Percentiles rank a stretch among this genome's conserved stretches.
Evolutionary conservation across 2,329 filamentous ascomycete species (phyloP).

Genomic region (Colletotrichum eleusines): DNA sequence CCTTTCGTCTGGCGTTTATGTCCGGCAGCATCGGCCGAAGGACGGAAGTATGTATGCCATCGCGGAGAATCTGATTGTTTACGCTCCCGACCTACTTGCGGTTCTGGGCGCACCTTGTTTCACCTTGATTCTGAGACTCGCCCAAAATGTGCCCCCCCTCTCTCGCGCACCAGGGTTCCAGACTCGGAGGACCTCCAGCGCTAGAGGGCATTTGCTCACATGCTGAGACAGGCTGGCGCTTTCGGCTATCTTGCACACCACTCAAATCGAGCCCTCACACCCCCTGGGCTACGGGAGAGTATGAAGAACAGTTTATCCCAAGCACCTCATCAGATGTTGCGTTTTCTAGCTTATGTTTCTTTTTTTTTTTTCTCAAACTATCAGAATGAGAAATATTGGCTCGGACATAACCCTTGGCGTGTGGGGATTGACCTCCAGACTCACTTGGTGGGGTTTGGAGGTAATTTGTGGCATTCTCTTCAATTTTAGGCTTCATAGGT

Average conservation of each 20-base stretch:
- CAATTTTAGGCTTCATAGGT: neutral
- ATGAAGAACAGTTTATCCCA: neutral
- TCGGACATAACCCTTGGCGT: neutral
- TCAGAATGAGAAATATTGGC: neutral
- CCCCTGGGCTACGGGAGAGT: slow-evolving; percentile 3
- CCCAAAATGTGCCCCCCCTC: neutral
- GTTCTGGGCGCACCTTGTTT: slow-evolving; percentile 26
- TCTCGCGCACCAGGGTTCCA: neutral
- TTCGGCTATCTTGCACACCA: neutral
- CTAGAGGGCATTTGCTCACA: neutral
- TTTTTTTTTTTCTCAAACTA: neutral
- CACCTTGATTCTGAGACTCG: slow-evolving; percentile 37
- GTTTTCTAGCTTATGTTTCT: neutral
- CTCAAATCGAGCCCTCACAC: slow-evolving; percentile 16
- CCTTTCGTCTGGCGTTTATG: slow-evolving; percentile 24
- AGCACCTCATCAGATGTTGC: neutral
- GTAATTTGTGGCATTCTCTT: neutral
- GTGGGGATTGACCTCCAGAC: neutral
- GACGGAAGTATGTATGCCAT: slow-evolving; percentile 12
- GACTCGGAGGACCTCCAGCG: neutral
- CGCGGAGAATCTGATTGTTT: slow-evolving; percentile 3
- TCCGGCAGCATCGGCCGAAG: slow-evolving; percentile 29
- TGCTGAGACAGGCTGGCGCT: slow-evolving; percentile 26
- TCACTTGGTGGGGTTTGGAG: neutral
- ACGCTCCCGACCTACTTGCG: neutral